phyloP scores from a whole-genome alignment of 768 basidiomycete genomes.

The Phlegmacium glaucopus region DNA sequence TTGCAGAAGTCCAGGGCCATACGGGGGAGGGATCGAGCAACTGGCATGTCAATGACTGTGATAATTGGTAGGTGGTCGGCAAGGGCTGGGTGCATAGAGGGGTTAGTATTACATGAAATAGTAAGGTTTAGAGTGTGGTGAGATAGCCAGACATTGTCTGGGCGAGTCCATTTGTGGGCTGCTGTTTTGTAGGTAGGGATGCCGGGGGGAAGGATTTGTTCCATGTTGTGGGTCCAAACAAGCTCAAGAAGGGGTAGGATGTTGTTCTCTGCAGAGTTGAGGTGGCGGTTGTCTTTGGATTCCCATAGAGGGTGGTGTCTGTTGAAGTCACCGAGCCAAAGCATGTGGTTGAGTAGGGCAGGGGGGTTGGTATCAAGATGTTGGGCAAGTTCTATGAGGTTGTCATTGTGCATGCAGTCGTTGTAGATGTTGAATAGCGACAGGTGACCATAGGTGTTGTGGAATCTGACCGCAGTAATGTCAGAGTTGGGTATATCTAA shows the following conservation, averaged over 20 bases:
- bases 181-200: too few relatives aligned
- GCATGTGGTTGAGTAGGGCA: background rate
- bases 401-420: conserved; percentile 11
- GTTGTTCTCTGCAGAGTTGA: conserved; percentile 1
- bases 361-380: background rate
- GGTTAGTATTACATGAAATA: conserved; percentile 24
- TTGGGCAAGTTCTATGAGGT: background rate
- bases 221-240: conserved; percentile 7
- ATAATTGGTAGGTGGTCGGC: conserved; percentile 34
- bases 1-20: too few relatives aligned
- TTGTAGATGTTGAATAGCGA: conserved; percentile 19
- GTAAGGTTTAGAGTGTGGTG: too few relatives aligned
- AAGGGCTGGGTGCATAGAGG: conserved; percentile 16
- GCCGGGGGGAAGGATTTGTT: too few relatives aligned
- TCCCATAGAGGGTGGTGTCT: conserved; percentile 30
- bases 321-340: too few relatives aligned
- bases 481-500: conserved; percentile 16
- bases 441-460: background rate
- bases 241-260: conserved; percentile 17
- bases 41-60: conserved; percentile 17
- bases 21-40: too few relatives aligned
- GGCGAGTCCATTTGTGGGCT: too few relatives aligned
- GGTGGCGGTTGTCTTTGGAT: conserved; percentile 13
- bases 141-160: too few relatives aligned
- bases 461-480: conserved; percentile 16